Evolutionary conservation across 805 yeast genomes (phyloP), one percentile per base, ranked within the genome.

Genomic region (Hanseniaspora nectarophila): DNA sequence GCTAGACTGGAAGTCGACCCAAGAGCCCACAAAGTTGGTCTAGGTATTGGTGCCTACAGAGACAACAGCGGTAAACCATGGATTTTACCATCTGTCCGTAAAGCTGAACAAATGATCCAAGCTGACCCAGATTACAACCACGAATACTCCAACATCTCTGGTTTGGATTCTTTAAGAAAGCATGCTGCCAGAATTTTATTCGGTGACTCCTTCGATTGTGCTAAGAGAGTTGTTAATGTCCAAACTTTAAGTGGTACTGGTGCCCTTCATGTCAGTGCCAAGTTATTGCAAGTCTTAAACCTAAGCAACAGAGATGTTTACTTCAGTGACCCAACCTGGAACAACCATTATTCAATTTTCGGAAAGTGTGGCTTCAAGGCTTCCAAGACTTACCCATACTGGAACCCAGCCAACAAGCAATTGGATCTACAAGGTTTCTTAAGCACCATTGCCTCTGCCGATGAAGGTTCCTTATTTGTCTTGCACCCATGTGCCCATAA

Each of bases 211-310:
- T 80, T 79, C 9, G 62, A 82, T 40, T 68, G 69, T 13, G 80
- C 77, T 47, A 75, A 76, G 53, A 74, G 95, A 60, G 75, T 89
- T 38, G 83, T 87, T 50, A 78, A 94, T 46, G 74, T 88, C 13
- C 98, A 90, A 70, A 83, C 97, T 54, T 74, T 90, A 56, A 83
- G 95, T 37, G 98, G 98, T 57, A 90, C 98, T 35, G 98, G 98
- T 56, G 95, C 97, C 3, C 72, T 89, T 61, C 97, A 89, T 61
- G 70, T 89, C 60, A 92, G 89, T 29, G 95, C 87, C n/a, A 69
- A 64, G 56, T 68, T 71, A 52, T 51, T 70, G 43, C 26, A 42
- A 29, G 10, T 9, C 13, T 40, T 31, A 18, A 35, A 34, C 24
- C 54, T 62, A n/a, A 60, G 60, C 35, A 59, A 70, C 64, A 60